Base-by-base conservation (phyloP, 192 early-diverging fungal species). In the Coemansia javaensis region DNA sequence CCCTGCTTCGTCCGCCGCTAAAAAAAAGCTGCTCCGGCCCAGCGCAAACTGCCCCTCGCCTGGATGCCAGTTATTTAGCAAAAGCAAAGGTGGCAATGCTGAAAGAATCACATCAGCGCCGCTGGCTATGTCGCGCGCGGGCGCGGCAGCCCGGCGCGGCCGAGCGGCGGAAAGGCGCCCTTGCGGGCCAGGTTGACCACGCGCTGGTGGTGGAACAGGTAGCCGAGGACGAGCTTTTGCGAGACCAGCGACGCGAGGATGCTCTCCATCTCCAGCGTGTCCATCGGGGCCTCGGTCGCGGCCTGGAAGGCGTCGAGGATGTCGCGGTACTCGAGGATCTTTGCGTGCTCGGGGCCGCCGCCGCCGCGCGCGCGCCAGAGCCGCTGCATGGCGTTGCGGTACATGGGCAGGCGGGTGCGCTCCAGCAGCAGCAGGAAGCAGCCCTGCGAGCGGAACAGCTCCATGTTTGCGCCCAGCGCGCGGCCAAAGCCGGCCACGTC, bases 371-470 rank as follows among this genome's bases (percentile, higher is more conserved):
- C 23, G 24, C 33, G 38, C 3, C 25, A 14, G 12, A 61, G 18
- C 0, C 53, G 53, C 18, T 35, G 32, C 32, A 73, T 21, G 25
- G 23, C 57, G 24, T 65, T 73, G 25, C 69, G 44, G 25, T 58
- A 73, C 11, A 73, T 62, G 36, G 62, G 30, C 18, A 73, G 48
- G 47, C 61, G 54, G 10, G 70, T 66, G 46, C 70, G 62, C 47
- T 73, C 70, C 30, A 66, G 37, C 27, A 73, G 43, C 5, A 73
- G 39, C 35, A 73, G 28, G 17, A 56, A 73, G 54, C 61, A 62
- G 9, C 70, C 70, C 24, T 73, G 70, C 27, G 57, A 53, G 13
- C 70, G 39, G 53, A 73, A 73, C 27, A 65, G 56, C 22, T 73
- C 69, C 48, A 73, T 46, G 22, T 61, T 60, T 41, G 46, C 62